Base-by-base conservation (phyloP, 1,284 basidiomycete species). In the Cryptococcus sp. region DNA sequence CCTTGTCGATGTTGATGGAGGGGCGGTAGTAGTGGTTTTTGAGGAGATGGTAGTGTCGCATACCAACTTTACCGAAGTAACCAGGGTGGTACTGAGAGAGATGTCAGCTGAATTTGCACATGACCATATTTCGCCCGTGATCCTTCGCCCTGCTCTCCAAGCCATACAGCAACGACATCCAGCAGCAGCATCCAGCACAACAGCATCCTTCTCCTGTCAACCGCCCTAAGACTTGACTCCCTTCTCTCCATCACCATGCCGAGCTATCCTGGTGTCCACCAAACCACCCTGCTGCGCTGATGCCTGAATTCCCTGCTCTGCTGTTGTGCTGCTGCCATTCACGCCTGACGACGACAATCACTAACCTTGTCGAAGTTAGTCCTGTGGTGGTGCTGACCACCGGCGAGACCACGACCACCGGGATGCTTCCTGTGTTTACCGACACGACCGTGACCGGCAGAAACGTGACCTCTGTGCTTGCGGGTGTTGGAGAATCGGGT, bases 381-480 rank as follows among this genome's bases (percentile, higher is more conserved):
- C 63, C 95, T 85, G 88, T 99, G 96, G 85, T 99, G 95, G 84
- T 98, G 95, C 83, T 89, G 86, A 87, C 96, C 95, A 93, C 95
- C 96, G 83, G 95, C 95, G 76, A 98, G 89, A 97, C 95, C 95
- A 82, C 95, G 91, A 92, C 95, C 95, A 85, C 95, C 95, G 62
- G 96, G 96, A 79, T 96, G 93, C 83, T 99, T 98, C 81, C 95
- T 89, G 88, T 99, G 95, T 87, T 99, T 98, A 74, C 95, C 96
- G 78, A 99, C 89, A 89, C 95, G 94, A 83, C 95, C 95, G 83
- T 98, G 89, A 84, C 93, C 93, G 77, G 93, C 93, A 70, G 94
- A 98, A 76, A 99, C 95, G 85, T 99, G 93, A 76, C 93, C 93
- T 77, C 93, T 87, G 84, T 95, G 93, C 85, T 98, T 98, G 83